Evolutionary conservation across 202 grass and related monocot genomes (phyloP), one percentile per base, ranked within the genome.

Genomic region (Eragrostis tef): DNA sequence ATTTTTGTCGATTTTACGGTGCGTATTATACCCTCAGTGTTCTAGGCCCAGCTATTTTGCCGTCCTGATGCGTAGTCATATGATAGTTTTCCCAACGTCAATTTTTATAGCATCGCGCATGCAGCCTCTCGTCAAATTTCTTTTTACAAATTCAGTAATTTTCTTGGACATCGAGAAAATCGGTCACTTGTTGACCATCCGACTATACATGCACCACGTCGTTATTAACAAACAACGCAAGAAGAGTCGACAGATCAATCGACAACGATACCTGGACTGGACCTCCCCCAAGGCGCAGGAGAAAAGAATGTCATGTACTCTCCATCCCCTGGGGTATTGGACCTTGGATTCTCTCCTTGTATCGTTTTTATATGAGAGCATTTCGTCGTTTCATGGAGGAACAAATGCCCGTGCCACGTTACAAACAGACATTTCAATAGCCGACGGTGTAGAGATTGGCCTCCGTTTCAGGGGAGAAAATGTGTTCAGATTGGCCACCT

Each of bases 321-420:
- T 56, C 8, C 36, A 12, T 14, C 24, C 21, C 27, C 64, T 76
- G 19, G 26, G 36, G 72, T 1, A 47, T 31, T 51, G 67, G 11
- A 10, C 81, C 29, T 85, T 67, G 87, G 87, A 89, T 85, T 50
- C 87, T 53, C 49, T n/a, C 31, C 19, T 7, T 16, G 25, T 31
- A n/a, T 17, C 24, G 46, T 70, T 75, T 22, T 24, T 74, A 53
- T 10, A 36, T 7, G 27, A 89, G 52, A 41, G 1, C 25, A 43
- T 31, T n/a, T 82, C 53, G 73, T 86, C 83, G 50, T 86, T 67
- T 78, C 14, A 22, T 22, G 42, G 73, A 53, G 67, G 73, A 78
- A 58, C 20, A 26, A 21, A 67, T 13, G 70, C 20, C 82, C 47
- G 48, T 36, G 21, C 73, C 72, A 85, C 9, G 78, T 59, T 82